Evolutionary conservation across 345 rosid genomes (phyloP).

Genomic region (Populus tremula): DNA sequence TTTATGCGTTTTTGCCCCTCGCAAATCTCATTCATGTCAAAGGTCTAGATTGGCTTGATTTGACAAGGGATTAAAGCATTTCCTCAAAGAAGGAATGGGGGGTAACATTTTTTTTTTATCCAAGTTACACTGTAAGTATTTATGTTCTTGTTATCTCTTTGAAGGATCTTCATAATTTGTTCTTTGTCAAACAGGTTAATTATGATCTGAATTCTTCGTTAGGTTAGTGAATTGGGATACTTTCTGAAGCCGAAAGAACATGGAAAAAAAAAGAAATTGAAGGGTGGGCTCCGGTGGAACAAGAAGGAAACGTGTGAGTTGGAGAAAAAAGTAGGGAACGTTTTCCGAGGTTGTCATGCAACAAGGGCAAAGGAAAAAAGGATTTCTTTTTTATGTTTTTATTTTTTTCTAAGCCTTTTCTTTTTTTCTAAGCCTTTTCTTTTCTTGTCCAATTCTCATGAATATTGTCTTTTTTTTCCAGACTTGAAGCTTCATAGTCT

Average conservation of each 20-base stretch:
- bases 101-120: background rate
- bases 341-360: too few species aligned
- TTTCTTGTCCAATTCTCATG: too few species aligned
- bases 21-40: background rate
- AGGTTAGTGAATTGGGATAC: background rate
- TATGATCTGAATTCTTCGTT: background rate
- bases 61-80: background rate
- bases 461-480: too few species aligned
- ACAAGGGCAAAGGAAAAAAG: too few species aligned
- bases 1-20: background rate
- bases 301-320: background rate
- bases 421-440: too few species aligned
- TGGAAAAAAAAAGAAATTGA: background rate
- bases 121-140: background rate
- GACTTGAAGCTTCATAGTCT: too few species aligned
- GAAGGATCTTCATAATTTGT: background rate
- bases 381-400: too few species aligned
- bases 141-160: background rate
- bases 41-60: background rate
- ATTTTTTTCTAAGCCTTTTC: too few species aligned
- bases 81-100: too few species aligned
- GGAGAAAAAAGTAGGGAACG: background rate
- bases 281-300: background rate
- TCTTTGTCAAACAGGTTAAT: background rate
- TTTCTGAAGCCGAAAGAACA: background rate